Evolutionary conservation across 345 rosid genomes (phyloP), one percentile per base, ranked within the genome.

Genomic region (Firmiana major): DNA sequence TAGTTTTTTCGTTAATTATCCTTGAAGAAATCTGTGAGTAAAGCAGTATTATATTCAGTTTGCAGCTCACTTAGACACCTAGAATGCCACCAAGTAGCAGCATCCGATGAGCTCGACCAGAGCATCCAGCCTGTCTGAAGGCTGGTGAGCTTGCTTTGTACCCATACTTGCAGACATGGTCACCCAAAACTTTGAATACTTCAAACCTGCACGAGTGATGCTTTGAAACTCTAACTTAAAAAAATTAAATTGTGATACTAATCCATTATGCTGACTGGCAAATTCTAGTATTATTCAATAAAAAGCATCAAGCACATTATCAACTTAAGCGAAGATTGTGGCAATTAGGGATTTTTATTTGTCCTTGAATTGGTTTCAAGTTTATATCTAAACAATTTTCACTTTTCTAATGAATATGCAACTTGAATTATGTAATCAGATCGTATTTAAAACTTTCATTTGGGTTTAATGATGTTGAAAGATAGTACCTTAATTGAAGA

Each of bases 131-230:
- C 75, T 65, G 73, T 79, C 63, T 70, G 26, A 15, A 21, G 42
- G 75, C 69, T 31, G 15, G 40, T 70, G 48, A 63, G 6, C 58
- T 58, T 8, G 78, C 16, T 21, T 74, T 77, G 82, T 71, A 75
- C 76, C 78, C 78, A n/a, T 69, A 5, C 77, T 77, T 75, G 62
- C 76, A 26, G 77, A 75, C 83, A 79, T 68, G 79, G 77, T 15
- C 67, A 60, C 67, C 55, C 63, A 73, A 36, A 21, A 24, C 38
- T 55, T 57, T 73, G 66, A 31, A 28, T 51, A 4, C 60, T 51
- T 31, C 40, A 71, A 51, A 71, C 74, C 45, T 51, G 74, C 74
- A 34, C 62, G 45, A 71, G 60, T 51, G 74, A 19, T 51, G 45
- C 74, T 51, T 71, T 71, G 28, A 71, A 71, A 17, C 28, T 51